These are phyloP conservation scores for Pichia sp. DNA, from an alignment of 1,139 yeast genomes.

Conservation along the genomic window DNA sequence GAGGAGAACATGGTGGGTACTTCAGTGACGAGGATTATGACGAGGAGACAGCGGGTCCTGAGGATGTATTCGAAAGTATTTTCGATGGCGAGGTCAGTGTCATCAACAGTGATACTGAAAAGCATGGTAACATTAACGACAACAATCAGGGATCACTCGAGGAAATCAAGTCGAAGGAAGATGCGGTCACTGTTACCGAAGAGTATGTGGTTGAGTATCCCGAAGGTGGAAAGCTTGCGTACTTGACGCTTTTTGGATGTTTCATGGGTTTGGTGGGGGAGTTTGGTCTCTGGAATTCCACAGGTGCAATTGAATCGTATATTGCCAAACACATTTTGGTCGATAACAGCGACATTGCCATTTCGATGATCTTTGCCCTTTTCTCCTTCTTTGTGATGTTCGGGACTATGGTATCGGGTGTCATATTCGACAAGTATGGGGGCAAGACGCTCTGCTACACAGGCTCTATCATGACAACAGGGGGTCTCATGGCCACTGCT, in stretches of 20 bases:
- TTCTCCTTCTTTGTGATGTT: conserved; percentile 53
- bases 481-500: conserved; percentile 55
- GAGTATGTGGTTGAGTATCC: conserved; percentile 41
- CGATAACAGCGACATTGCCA: conserved; percentile 41
- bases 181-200: neutral
- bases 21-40: neutral
- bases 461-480: conserved; percentile 44
- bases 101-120: neutral
- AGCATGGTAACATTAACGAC: neutral
- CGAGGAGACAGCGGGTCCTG: neutral
- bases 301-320: conserved; percentile 70
- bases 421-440: conserved; percentile 60
- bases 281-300: conserved; percentile 62
- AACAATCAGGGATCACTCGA: neutral
- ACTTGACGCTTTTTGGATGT: conserved; percentile 56
- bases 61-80: neutral
- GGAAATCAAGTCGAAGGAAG: neutral
- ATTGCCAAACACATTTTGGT: conserved; percentile 50
- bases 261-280: conserved; percentile 58
- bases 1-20: neutral
- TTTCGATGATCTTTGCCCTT: conserved; percentile 67
- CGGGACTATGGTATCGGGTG: conserved; percentile 57
- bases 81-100: neutral
- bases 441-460: conserved; percentile 44
- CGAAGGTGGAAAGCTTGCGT: conserved; percentile 56